Evolutionary conservation across 2,329 filamentous ascomycete genomes (phyloP), one percentile per base, ranked within the genome.

Genomic region (Colletotrichum destructivum): DNA sequence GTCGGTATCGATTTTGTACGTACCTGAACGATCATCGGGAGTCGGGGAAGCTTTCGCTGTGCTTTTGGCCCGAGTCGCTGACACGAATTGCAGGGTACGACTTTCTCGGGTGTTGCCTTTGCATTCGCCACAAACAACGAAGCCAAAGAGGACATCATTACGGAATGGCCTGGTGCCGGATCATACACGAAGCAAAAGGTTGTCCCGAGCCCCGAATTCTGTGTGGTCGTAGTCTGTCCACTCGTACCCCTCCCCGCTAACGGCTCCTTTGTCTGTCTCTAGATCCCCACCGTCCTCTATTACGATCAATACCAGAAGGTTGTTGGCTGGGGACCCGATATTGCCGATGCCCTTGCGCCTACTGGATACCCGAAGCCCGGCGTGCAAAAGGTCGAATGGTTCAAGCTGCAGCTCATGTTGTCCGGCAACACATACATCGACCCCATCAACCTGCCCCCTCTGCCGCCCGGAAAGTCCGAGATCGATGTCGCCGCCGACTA

Each of bases 241-340:
- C 21, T 46, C 18, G 35, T 40, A 16, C 31, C 31, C 8, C 8
- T 11, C 31, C 8, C 31, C 31, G 59, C 65, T 71, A 35, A 71
- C 65, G 21, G 9, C 49, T n/a, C 1, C 31, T 40, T 21, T 56
- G 31, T 55, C 46, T 31, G 26, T 61, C 47, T n/a, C 44, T 79
- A 97, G 96, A 98, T 99, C 77, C 96, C 96, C 18, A 98, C 96
- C 16, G 96, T 99, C n/a, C 90, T 99, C 73, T 99, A 99, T 87
- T 99, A 99, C 81, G 96, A 99, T 81, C 96, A 98, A 84, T 98
- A 98, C 83, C 96, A 99, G 80, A 98, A 98, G 83, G 96, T 99
- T 60, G 96, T 98, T n/a, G 96, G 96, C 77, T 99, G 96, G 96
- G 96, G 96, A 74, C 95, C 96, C 69, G 96, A 99, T 87, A 98